phyloP scores from a whole-genome alignment of 2,329 filamentous ascomycete genomes.

The Penicillium nordicum region DNA sequence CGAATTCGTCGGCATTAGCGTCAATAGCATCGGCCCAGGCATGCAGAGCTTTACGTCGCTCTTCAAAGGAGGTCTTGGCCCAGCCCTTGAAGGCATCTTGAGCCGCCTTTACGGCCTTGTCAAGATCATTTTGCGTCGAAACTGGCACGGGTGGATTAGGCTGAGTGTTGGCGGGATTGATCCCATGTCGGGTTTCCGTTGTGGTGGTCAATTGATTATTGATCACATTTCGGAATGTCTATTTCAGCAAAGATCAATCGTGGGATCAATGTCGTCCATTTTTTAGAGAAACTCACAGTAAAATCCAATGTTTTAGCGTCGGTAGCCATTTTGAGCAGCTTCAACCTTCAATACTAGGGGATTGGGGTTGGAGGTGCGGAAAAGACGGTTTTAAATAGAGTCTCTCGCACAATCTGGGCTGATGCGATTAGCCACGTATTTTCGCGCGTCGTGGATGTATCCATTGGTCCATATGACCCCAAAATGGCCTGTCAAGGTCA shows the following conservation, averaged over 20 bases:
- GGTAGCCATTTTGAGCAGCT: background rate
- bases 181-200: slow-evolving; percentile 44
- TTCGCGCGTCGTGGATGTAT: background rate
- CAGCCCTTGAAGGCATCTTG: slow-evolving; percentile 49
- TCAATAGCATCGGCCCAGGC: slow-evolving; percentile 37
- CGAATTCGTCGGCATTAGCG: slow-evolving; percentile 35
- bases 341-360: background rate
- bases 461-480: background rate
- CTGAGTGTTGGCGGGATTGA: slow-evolving; percentile 52
- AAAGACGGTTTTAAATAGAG: background rate
- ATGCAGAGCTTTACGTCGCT: slow-evolving; percentile 32
- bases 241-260: background rate
- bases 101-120: slow-evolving; percentile 50
- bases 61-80: slow-evolving; percentile 37
- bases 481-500: background rate
- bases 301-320: slow-evolving; percentile 6
- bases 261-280: background rate
- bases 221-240: slow-evolving; percentile 53
- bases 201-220: slow-evolving; percentile 49
- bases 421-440: background rate
- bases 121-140: slow-evolving; percentile 48
- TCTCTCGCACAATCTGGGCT: background rate
- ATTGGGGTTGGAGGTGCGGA: too few relatives aligned
- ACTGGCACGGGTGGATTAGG: slow-evolving; percentile 52
- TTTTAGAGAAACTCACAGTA: background rate